Conservation (phyloP, 139 green algal genomes). For the Dunaliella sp. region DNA sequence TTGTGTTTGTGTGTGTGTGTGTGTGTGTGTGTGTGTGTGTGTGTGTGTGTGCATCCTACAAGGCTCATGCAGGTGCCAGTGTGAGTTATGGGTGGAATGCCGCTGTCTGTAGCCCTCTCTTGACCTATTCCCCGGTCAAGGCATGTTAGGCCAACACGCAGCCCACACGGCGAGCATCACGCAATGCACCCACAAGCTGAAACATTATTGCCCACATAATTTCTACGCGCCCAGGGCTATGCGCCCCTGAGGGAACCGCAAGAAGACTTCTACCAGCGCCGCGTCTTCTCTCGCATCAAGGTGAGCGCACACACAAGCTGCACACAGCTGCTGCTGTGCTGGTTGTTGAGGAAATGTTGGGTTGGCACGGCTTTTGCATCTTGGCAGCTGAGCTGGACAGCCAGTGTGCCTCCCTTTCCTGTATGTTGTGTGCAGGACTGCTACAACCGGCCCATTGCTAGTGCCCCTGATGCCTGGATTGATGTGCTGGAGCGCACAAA, state of each 20-base stretch:
- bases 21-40: constrained; percentile 29
- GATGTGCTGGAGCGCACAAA: constrained; percentile 83
- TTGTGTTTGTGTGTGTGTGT: no score
- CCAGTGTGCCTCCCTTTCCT: background rate
- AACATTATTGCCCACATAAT: no score
- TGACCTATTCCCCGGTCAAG: no score
- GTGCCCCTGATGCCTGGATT: constrained; percentile 85
- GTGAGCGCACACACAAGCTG: constrained; percentile 30
- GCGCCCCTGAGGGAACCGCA: constrained; percentile 82
- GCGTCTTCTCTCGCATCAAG: constrained; percentile 88
- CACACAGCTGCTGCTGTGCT: background rate
- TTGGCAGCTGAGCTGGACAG: background rate
- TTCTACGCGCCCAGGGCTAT: constrained; percentile 86
- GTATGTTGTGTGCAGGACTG: constrained; percentile 74
- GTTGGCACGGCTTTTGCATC: background rate
- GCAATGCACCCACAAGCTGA: no score
- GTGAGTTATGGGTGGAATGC: background rate
- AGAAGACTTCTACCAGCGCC: constrained; percentile 95
- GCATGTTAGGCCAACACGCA: no score
- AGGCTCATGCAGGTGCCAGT: background rate
- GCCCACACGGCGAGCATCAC: no score
- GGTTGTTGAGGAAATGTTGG: background rate
- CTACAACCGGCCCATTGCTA: constrained; percentile 93
- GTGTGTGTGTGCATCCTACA: background rate
- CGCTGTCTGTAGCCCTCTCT: no score